A percentile compares a stretch with the other conserved stretches of the same genome.
Evolutionary conservation across 768 basidiomycete species (phyloP).

Genomic region (Trametopsis cervina): DNA sequence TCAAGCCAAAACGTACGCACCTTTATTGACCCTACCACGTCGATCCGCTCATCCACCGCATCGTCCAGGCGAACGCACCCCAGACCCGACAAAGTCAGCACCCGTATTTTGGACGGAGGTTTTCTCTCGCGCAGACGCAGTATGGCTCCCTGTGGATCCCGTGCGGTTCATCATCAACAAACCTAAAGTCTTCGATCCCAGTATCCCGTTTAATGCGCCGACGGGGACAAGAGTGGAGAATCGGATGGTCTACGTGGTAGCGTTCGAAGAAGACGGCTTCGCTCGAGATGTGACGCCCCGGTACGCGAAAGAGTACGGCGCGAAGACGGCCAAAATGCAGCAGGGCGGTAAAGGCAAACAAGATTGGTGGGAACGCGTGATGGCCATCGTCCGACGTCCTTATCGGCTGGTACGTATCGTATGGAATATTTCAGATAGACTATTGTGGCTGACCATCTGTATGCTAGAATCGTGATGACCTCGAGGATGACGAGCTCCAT

Average conservation of each 20-base stretch:
- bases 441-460: conserved; percentile 4
- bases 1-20: conserved; percentile 9
- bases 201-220: conserved; percentile 25
- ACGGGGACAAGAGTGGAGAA: conserved; percentile 47
- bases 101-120: conserved; percentile 98
- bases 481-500: conserved; percentile 87
- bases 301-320: conserved; percentile 76
- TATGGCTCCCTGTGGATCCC: conserved; percentile 93
- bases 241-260: conserved; percentile 88
- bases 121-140: conserved; percentile 84
- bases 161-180: conserved; percentile 76
- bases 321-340: conserved; percentile 77
- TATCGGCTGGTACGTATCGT: conserved; percentile 65
- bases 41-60: too few species aligned
- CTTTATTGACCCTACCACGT: too few species aligned
- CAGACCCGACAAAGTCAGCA: conserved; percentile 57
- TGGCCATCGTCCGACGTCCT: conserved; percentile 57
- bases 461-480: conserved; percentile 78
- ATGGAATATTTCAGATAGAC: not conserved
- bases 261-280: conserved; percentile 90
- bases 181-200: conserved; percentile 73
- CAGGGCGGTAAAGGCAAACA: conserved; percentile 58
- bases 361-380: conserved; percentile 82
- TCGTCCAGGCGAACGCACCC: conserved; percentile 18
- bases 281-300: conserved; percentile 88